phyloP scores from a whole-genome alignment of 169 alveolate genomes.

The Plasmodium cynomolgi region DNA sequence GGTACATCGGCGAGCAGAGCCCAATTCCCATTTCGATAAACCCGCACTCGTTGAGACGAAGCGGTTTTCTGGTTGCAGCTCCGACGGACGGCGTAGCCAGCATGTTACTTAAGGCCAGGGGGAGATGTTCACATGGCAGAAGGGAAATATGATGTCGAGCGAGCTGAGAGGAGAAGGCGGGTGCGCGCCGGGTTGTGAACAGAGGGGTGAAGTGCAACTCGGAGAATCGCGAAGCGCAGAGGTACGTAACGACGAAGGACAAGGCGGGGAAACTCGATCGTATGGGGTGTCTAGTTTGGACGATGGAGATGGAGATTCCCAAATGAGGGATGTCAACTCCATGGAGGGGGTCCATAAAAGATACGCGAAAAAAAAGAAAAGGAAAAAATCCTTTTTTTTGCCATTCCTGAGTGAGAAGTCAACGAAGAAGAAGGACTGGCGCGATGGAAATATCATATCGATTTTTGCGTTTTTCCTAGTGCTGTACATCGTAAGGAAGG shows the following conservation, averaged over 20 bases:
- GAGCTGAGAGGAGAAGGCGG: not conserved
- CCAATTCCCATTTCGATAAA: not conserved
- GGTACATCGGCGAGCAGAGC: not conserved
- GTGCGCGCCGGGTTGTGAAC: not conserved
- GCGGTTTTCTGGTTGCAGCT: not conserved
- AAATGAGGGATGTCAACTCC: not conserved
- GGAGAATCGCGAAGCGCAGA: not conserved
- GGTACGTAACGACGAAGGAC: not conserved
- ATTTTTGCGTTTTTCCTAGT: not conserved
- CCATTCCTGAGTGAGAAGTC: not conserved
- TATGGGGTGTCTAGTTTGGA: not conserved
- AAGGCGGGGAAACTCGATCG: not conserved
- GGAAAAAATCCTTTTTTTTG: not conserved
- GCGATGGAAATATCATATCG: not conserved
- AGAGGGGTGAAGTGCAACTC: not conserved
- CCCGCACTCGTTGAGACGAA: not conserved
- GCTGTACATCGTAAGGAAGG: not conserved
- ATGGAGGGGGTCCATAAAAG: conserved; percentile 7
- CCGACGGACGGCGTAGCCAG: conserved; percentile 1
- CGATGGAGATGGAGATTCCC: not conserved
- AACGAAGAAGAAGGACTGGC: not conserved
- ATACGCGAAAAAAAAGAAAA: not conserved
- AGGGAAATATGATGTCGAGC: conserved; percentile 10
- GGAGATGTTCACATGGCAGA: conserved; percentile 6
- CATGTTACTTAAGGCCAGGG: not conserved